Evolutionary conservation across 257 asterid species (phyloP).

Genomic region (Capsicum chinense): DNA sequence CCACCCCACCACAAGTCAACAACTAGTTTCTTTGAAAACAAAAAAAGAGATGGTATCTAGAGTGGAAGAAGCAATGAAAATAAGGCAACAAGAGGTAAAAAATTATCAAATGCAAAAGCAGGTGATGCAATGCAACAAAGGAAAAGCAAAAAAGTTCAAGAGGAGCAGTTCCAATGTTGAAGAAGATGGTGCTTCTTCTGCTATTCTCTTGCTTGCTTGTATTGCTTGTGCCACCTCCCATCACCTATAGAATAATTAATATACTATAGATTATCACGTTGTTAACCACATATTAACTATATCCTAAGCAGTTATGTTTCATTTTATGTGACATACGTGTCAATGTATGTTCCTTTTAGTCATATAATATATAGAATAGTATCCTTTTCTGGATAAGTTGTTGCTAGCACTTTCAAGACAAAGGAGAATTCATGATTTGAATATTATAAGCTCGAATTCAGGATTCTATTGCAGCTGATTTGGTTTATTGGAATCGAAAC

Average conservation of each 20-base stretch:
- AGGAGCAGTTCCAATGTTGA: constrained; percentile 62
- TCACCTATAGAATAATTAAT: neutral
- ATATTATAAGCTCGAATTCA: neutral
- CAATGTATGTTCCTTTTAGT: neutral
- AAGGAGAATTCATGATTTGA: neutral
- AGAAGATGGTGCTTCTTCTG: constrained; percentile 76
- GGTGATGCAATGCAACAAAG: constrained; percentile 57
- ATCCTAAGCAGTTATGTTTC: neutral
- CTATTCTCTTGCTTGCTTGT: constrained; percentile 74
- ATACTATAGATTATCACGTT: neutral
- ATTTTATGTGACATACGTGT: neutral
- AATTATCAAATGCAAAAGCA: constrained; percentile 34
- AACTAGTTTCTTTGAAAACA: neutral
- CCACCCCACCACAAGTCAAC: neutral
- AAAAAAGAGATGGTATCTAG: constrained; percentile 53
- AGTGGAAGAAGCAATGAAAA: constrained; percentile 50
- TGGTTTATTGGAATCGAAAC: neutral
- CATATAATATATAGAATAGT: neutral
- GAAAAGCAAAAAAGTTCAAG: constrained; percentile 63
- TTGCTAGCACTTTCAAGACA: neutral
- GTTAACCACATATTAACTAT: neutral
- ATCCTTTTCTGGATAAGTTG: neutral
- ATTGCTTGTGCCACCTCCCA: constrained; percentile 58
- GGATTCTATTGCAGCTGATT: neutral
- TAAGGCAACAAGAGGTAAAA: constrained; percentile 36